Conservation (phyloP, 805 yeast genomes). For the Pichia ethanolica region DNA sequence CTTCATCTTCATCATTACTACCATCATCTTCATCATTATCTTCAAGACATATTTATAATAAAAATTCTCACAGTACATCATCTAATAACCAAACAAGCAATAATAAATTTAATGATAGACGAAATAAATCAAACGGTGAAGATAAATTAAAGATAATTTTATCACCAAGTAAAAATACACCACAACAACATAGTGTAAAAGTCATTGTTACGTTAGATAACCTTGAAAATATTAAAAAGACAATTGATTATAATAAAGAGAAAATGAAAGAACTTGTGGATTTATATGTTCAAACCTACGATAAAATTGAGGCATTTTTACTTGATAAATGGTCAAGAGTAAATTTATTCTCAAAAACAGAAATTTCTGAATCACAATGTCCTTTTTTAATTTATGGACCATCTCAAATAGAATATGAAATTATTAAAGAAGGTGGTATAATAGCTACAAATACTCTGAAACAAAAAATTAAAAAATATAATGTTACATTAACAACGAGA, state of each 20-base stretch:
- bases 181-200: not conserved
- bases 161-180: too few relatives aligned
- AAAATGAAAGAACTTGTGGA: slow-evolving; percentile 1
- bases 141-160: too few relatives aligned
- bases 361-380: slow-evolving; percentile 13
- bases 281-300: slow-evolving; percentile 1
- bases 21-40: too few relatives aligned
- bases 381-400: slow-evolving; percentile 28
- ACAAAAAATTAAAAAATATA: slow-evolving; percentile 17
- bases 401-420: slow-evolving; percentile 26
- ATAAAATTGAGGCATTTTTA: slow-evolving; percentile 5
- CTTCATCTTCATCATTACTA: too few relatives aligned
- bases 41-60: too few relatives aligned
- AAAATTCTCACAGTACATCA: too few relatives aligned
- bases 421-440: slow-evolving; percentile 19
- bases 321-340: slow-evolving; percentile 9
- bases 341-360: slow-evolving; percentile 1
- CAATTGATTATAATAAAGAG: slow-evolving; percentile 1
- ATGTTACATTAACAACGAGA: slow-evolving; percentile 21
- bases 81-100: too few relatives aligned
- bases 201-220: slow-evolving; percentile 4
- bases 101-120: too few relatives aligned
- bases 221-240: not conserved
- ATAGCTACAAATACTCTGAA: slow-evolving; percentile 24
- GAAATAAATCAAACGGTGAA: too few relatives aligned